Conservation (phyloP, 306 rosid species). For the Vigna unguiculata region DNA sequence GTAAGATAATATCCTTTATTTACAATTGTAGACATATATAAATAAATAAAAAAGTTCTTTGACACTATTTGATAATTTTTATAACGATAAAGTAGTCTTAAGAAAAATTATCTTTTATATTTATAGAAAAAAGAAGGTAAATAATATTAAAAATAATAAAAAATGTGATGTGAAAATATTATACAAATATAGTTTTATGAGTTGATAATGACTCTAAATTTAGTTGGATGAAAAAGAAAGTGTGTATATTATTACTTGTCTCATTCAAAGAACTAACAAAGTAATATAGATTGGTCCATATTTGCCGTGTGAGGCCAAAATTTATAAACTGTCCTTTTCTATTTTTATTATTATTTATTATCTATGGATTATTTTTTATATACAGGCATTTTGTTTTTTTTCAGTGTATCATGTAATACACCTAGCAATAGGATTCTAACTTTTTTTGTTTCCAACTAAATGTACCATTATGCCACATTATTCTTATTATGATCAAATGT, state of each 20-base stretch:
- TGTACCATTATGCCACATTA: background rate
- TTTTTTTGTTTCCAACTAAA: background rate
- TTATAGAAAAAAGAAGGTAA: too few relatives aligned
- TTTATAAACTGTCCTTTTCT: background rate
- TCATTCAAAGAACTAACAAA: background rate
- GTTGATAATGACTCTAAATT: too few relatives aligned
- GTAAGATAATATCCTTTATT: too few relatives aligned
- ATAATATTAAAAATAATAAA: too few relatives aligned
- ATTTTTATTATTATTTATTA: background rate
- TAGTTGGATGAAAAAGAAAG: background rate
- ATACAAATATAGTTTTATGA: too few relatives aligned
- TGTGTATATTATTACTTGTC: background rate
- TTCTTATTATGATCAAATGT: background rate
- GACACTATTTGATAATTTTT: too few relatives aligned
- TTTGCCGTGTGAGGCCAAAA: conserved; percentile 17
- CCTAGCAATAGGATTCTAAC: background rate
- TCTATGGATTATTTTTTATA: background rate
- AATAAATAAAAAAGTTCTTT: too few relatives aligned
- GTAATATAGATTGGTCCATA: background rate
- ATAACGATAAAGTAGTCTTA: too few relatives aligned
- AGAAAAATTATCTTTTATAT: too few relatives aligned
- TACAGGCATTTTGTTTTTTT: background rate
- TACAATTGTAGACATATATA: too few relatives aligned
- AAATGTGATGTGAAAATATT: too few relatives aligned
- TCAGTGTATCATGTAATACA: background rate